These are phyloP conservation scores for Russula lepida DNA, from an alignment of 768 basidiomycete genomes.

Conservation along the genomic window DNA sequence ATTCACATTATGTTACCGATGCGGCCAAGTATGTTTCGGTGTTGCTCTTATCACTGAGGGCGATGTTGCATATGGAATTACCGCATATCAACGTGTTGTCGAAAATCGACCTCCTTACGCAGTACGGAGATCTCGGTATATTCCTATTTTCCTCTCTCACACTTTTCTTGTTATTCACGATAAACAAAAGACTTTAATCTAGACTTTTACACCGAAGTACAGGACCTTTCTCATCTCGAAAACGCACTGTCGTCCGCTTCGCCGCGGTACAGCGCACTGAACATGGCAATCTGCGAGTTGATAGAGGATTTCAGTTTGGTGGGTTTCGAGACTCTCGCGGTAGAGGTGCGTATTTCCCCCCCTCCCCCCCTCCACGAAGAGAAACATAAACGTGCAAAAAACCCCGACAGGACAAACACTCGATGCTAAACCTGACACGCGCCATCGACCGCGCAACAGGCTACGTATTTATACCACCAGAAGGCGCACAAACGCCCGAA, in stretches of 20 bases:
- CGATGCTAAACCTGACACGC: conserved; percentile 83
- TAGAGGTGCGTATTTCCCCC: conserved; percentile 54
- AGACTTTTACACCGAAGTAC: conserved; percentile 96
- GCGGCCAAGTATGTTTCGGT: conserved; percentile 92
- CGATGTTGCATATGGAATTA: conserved; percentile 98
- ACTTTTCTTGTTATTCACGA: neutral
- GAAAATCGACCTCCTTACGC: conserved; percentile 84
- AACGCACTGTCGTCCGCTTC: conserved; percentile 58
- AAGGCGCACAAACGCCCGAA: conserved; percentile 26
- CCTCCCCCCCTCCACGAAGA: neutral
- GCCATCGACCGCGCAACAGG: conserved; percentile 88
- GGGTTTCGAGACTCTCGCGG: conserved; percentile 93
- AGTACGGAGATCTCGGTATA: conserved; percentile 85
- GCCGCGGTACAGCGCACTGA: conserved; percentile 67
- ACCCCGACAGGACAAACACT: conserved; percentile 71
- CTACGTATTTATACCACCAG: conserved; percentile 73
- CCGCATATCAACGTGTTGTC: conserved; percentile 97
- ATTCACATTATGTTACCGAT: conserved; percentile 96
- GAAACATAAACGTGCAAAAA: neutral
- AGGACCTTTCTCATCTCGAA: conserved; percentile 85
- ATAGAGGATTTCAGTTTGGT: conserved; percentile 91
- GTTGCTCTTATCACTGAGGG: conserved; percentile 81
- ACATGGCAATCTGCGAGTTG: conserved; percentile 85
- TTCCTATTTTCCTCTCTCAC: too few species aligned
- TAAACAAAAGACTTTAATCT: conserved; percentile 77